A percentile compares a stretch with the other conserved stretches of the same genome.
phyloP scores from a whole-genome alignment of 140 eudicot genomes.

The Oenanthe javanica region DNA sequence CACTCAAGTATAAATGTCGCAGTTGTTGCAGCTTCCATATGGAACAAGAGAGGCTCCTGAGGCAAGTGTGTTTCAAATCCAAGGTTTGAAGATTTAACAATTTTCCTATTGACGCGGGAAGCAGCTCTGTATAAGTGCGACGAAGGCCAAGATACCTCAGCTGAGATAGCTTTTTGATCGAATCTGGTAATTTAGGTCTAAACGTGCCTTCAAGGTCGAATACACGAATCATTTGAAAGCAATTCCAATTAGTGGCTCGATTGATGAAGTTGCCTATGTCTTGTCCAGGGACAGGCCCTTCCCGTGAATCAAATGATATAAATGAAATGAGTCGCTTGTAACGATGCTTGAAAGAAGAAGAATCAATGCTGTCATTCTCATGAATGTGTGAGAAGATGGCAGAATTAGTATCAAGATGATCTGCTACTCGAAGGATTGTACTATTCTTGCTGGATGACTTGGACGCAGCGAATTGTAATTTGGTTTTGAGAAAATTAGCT shows the following conservation, averaged over 20 bases:
- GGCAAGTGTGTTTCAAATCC: constrained; percentile 16
- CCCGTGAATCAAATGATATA: constrained; percentile 13
- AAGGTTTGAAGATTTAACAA: constrained; percentile 14
- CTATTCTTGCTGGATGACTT: constrained; percentile 1
- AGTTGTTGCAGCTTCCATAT: constrained; percentile 17
- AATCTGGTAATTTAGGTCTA: constrained; percentile 16
- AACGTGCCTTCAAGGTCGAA: constrained; percentile 22
- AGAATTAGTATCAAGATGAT: constrained; percentile 4
- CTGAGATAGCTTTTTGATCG: neutral
- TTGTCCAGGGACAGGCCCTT: constrained; percentile 13
- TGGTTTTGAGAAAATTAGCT: neutral
- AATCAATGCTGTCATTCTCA: neutral
- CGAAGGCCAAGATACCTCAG: constrained; percentile 23
- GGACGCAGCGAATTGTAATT: neutral
- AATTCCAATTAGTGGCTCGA: neutral
- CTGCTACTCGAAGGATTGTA: constrained; percentile 3
- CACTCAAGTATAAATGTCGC: constrained; percentile 16
- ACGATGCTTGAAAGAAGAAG: neutral
- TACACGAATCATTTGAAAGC: constrained; percentile 10
- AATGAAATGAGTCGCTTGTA: constrained; percentile 2
- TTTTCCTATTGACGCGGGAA: constrained; percentile 15
- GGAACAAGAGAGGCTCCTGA: constrained; percentile 11
- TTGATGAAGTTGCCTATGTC: constrained; percentile 15
- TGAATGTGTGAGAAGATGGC: constrained; percentile 7
- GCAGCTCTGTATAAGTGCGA: constrained; percentile 11